Evolutionary conservation across 345 rosid genomes (phyloP), one percentile per base, ranked within the genome.

Genomic region (Gossypium stocksii): DNA sequence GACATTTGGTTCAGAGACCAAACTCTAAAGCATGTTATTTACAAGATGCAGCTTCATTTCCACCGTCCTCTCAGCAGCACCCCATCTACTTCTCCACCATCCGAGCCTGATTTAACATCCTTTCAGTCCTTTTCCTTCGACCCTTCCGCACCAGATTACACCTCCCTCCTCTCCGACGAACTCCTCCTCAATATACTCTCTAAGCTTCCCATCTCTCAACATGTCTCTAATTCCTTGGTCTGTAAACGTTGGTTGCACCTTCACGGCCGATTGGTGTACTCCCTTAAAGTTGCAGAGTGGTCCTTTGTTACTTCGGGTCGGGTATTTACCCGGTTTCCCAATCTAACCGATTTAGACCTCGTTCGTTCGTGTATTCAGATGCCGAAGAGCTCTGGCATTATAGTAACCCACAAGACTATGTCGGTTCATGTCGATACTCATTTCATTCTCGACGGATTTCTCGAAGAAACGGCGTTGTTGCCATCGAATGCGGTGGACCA

Each of bases 241-340:
- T 87, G 91, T 86, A 87, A 86, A 54, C 86, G 93, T 6, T 89
- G 93, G 89, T 54, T 83, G 75, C 46, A 23, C 61, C 83, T 89
- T 51, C 86, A 81, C 44, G 91, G 91, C 78, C 87, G 88, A 44
- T 68, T 83, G 73, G 85, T 87, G 2, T 83, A 45, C 29, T 86
- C 87, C 54, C 77, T 89, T 34, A 81, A 74, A 73, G 74, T 89
- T n/a, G 49, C 44, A n/a, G 87, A 86, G 44, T 87, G 87, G 87
- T 79, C 77, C 1, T 89, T 89, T 49, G 68, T 89, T 53, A 45
- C 61, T 27, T 86, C 88, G 38, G 89, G 88, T 81, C 88, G 91
- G 77, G 69, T 85, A 9, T 86, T 85, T 45, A 22, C 2, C 10
- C 86, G 93, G 54, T 89, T 86, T 78, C 88, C 91, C 2, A 77